phyloP scores from a whole-genome alignment of 805 yeast genomes.

The Cyberlindnera japonica region DNA sequence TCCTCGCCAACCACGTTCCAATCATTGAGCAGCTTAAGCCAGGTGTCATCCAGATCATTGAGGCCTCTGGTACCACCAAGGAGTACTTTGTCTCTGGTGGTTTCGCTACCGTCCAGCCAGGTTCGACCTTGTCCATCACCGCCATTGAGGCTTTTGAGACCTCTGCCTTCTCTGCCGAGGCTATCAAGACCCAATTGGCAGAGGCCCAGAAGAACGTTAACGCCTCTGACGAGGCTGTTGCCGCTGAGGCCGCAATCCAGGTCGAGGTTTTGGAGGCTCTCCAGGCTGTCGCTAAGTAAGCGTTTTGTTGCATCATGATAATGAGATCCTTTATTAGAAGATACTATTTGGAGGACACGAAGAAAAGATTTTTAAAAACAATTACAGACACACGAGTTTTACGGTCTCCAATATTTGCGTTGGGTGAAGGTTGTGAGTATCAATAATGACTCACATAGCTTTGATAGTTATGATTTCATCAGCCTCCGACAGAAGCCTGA shows the following conservation, averaged over 20 bases:
- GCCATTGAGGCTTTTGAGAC: constrained; percentile 95
- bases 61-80: constrained; percentile 63
- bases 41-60: constrained; percentile 90
- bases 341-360: not conserved
- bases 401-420: too few species aligned
- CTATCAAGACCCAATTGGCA: constrained; percentile 74
- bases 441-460: not conserved
- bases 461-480: not conserved
- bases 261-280: constrained; percentile 95
- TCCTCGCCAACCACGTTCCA: constrained; percentile 96
- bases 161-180: constrained; percentile 76
- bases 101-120: constrained; percentile 94
- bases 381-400: too few species aligned
- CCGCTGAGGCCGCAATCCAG: constrained; percentile 94
- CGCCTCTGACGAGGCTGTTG: constrained; percentile 81
- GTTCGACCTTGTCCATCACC: constrained; percentile 82
- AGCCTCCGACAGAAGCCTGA: not conserved
- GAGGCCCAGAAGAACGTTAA: constrained; percentile 91
- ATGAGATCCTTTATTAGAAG: not conserved
- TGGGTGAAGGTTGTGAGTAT: not conserved
- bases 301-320: not conserved
- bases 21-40: constrained; percentile 94
- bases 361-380: not conserved
- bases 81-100: constrained; percentile 95
- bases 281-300: constrained; percentile 71